Evolutionary conservation across 2,329 filamentous ascomycete species (phyloP).

Genomic region (Fusarium sulawesiense): DNA sequence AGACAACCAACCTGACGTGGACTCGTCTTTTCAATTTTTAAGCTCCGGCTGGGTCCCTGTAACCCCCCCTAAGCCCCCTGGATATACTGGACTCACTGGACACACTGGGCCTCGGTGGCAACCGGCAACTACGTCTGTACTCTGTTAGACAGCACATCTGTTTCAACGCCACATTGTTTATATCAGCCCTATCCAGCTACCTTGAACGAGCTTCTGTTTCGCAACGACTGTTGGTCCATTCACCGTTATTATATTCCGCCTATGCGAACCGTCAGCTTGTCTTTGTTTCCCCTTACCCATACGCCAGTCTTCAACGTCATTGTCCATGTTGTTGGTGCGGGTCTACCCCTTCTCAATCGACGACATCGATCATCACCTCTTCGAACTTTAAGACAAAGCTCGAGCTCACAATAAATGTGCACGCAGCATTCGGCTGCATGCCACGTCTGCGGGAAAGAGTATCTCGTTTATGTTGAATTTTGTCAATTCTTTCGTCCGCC

Average conservation of each 20-base stretch:
- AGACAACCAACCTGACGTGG: constrained; percentile 36
- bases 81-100: constrained; percentile 15
- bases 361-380: constrained; percentile 26
- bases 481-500: constrained; percentile 64
- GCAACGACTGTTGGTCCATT: constrained; percentile 4
- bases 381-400: constrained; percentile 34
- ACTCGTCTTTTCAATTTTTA: constrained; percentile 31
- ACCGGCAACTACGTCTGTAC: constrained; percentile 40
- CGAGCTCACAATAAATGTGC: constrained; percentile 65
- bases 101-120: constrained; percentile 38
- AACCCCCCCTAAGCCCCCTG: constrained; percentile 28
- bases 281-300: constrained; percentile 3
- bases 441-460: constrained; percentile 69
- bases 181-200: constrained; percentile 46
- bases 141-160: constrained; percentile 16
- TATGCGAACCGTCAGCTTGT: constrained; percentile 14
- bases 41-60: constrained; percentile 37
- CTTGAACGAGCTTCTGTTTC: constrained; percentile 16
- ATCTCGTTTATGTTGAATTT: constrained; percentile 69
- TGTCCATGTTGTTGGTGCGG: constrained; percentile 42
- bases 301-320: constrained; percentile 20
- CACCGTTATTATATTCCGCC: constrained; percentile 4
- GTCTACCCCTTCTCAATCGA: constrained; percentile 28
- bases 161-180: constrained; percentile 43
- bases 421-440: constrained; percentile 67